Evolutionary conservation across 2,329 filamentous ascomycete genomes (phyloP), one percentile per base, ranked within the genome.

Genomic region (Colletotrichum lentis): DNA sequence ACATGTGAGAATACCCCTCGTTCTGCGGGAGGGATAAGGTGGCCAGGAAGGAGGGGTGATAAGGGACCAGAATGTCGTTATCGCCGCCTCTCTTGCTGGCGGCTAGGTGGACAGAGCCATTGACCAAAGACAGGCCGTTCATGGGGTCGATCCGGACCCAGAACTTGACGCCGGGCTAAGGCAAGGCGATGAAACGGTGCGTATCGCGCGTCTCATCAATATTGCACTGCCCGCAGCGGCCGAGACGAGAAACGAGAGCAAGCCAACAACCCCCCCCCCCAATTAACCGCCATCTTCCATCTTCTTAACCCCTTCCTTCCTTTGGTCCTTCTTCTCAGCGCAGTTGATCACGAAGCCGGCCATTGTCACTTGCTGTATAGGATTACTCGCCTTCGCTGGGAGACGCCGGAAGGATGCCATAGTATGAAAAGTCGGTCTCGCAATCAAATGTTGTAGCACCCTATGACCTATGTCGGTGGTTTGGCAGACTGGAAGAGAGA

Each of bases 221-320:
- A 58, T 62, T 31, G 18, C 50, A 31, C 22, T 54, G 39, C 20
- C 56, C 41, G n/a, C n/a, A n/a, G 39, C 43, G 35, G 10, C 31
- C 31, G 41, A 27, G 20, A 37, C 27, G 58, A 46, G 54, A 16
- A 44, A 18, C 20, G 10, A 27, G 22, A 39, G 39, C 43, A 39
- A 61, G 16, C 35, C 18, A 41, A 47, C 31, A 52, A 12, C 20
- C 35, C 39, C 47, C 24, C 47, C 60, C 22, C 11, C 5, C 31
- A 31, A 43, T 53, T 60, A 55, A 62, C 64, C 58, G 52, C 64
- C 57, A 60, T 50, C 57, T 50, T 41, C 64, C 57, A 60, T 50
- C 57, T 50, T 39, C 39, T 37, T 43, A 39, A 39, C 49, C 62
- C 49, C 50, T 55, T 37, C 24, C 44, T 56, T n/a, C 55, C 20